These are phyloP conservation scores for Tuber melanosporum DNA, from an alignment of 495 filamentous ascomycete genomes.

Conservation along the genomic window DNA sequence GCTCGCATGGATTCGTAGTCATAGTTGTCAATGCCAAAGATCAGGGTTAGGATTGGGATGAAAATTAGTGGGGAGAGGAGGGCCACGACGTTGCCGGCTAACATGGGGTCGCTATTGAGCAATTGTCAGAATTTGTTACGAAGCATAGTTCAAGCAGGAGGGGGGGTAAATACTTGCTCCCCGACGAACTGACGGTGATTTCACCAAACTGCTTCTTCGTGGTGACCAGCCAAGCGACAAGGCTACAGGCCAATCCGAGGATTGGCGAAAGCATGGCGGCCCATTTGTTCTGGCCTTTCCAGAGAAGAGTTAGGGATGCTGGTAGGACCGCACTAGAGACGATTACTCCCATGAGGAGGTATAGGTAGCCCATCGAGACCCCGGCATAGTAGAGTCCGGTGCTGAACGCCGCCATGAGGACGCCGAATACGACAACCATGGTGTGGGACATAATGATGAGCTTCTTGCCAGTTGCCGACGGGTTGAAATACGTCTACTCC, in stretches of 20 bases:
- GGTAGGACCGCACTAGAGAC: constrained; percentile 81
- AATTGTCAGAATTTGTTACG: constrained; percentile 32
- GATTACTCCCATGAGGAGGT: constrained; percentile 87
- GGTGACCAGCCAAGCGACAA: constrained; percentile 88
- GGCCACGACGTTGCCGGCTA: constrained; percentile 72
- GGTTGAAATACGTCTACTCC: constrained; percentile 54
- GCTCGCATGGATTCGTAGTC: constrained; percentile 81
- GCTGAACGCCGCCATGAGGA: constrained; percentile 78
- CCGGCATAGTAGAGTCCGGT: constrained; percentile 68
- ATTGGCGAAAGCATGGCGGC: constrained; percentile 69
- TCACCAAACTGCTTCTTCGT: constrained; percentile 68
- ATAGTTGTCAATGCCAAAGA: constrained; percentile 72
- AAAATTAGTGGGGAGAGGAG: constrained; percentile 74
- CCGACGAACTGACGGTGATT: constrained; percentile 68
- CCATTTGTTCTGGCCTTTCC: constrained; percentile 76
- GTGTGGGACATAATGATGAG: constrained; percentile 82
- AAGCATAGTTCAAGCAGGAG: constrained; percentile 3
- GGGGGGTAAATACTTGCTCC: constrained; percentile 50
- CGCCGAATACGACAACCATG: constrained; percentile 66
- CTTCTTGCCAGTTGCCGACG: constrained; percentile 60
- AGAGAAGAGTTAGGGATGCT: constrained; percentile 71
- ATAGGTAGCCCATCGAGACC: constrained; percentile 57
- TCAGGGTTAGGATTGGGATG: constrained; percentile 68
- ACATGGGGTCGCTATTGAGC: constrained; percentile 67
- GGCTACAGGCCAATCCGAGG: constrained; percentile 65